phyloP scores from a whole-genome alignment of 208 protist genomes.

The Phytomonas sp. region DNA sequence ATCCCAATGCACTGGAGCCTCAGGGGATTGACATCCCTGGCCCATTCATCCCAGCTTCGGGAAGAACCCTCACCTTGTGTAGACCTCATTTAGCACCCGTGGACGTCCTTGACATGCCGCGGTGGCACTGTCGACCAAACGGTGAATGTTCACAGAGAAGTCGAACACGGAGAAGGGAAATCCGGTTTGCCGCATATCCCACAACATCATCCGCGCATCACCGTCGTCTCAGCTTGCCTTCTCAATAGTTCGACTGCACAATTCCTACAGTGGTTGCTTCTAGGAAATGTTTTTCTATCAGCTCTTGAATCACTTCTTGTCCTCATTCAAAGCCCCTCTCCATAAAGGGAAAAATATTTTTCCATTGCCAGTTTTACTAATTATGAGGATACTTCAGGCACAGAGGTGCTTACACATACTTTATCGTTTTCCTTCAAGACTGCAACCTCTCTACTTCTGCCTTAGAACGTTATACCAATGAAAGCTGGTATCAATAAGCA shows the following conservation, averaged over 20 bases:
- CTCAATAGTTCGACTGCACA: neutral
- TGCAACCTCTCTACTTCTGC: neutral
- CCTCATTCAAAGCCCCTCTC: slow-evolving; percentile 54
- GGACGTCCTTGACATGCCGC: neutral
- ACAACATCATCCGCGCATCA: neutral
- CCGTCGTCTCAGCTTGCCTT: neutral
- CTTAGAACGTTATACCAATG: neutral
- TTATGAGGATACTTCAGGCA: slow-evolving; percentile 21
- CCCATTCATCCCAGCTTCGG: neutral
- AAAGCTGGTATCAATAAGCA: neutral
- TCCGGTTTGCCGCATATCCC: neutral
- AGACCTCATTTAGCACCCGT: neutral
- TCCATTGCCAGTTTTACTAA: neutral
- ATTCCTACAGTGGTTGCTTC: neutral
- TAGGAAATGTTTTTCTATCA: slow-evolving; percentile 21
- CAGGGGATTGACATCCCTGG: neutral
- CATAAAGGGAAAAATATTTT: slow-evolving; percentile 26
- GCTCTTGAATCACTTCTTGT: slow-evolving; percentile 18
- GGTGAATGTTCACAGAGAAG: neutral
- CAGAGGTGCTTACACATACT: slow-evolving; percentile 43
- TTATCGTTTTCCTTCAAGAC: slow-evolving; percentile 9
- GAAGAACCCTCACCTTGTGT: neutral
- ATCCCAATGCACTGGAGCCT: neutral
- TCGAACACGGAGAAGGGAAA: neutral
- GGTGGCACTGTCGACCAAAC: neutral